A percentile compares a stretch with the other conserved stretches of the same genome.
phyloP scores from a whole-genome alignment of 2,329 filamentous ascomycete species.

The Coniochaeta sp. region DNA sequence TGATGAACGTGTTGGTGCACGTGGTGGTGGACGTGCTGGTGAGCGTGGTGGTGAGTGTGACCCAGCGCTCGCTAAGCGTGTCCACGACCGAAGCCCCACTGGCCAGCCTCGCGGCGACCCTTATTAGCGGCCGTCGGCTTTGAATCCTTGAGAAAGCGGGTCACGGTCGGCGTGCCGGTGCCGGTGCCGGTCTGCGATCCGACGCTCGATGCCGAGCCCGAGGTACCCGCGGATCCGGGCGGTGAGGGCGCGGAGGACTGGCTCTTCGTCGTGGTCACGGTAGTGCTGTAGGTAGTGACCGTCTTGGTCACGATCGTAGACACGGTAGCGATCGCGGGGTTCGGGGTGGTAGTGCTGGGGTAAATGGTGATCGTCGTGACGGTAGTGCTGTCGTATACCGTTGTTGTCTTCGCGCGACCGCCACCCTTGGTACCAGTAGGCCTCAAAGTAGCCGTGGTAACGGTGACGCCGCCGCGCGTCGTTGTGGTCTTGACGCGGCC shows the following conservation, averaged over 20 bases:
- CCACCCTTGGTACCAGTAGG: constrained; percentile 8
- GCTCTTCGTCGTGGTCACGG: constrained; percentile 25
- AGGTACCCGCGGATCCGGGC: constrained; percentile 2
- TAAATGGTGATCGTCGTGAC: not conserved
- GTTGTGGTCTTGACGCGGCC: not conserved
- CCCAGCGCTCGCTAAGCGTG: not conserved
- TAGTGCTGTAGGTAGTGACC: constrained; percentile 26
- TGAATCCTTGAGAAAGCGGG: not conserved
- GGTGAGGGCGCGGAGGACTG: constrained; percentile 20
- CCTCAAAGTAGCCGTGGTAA: not conserved
- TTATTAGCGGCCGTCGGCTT: not conserved
- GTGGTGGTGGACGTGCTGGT: not conserved
- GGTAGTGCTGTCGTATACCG: not conserved
- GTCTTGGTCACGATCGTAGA: constrained; percentile 28
- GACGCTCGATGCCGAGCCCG: not conserved
- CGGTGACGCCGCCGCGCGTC: not conserved
- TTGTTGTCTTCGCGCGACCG: not conserved
- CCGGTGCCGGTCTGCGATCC: not conserved
- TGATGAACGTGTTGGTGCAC: not conserved
- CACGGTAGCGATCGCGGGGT: not conserved
- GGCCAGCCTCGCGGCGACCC: not conserved
- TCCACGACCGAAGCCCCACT: not conserved
- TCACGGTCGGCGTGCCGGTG: not conserved
- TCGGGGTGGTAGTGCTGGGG: not conserved
- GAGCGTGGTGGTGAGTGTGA: not conserved